Evolutionary conservation across 805 yeast species (phyloP), one percentile per base, ranked within the genome.

Genomic region (Zygoascus tannicola): DNA sequence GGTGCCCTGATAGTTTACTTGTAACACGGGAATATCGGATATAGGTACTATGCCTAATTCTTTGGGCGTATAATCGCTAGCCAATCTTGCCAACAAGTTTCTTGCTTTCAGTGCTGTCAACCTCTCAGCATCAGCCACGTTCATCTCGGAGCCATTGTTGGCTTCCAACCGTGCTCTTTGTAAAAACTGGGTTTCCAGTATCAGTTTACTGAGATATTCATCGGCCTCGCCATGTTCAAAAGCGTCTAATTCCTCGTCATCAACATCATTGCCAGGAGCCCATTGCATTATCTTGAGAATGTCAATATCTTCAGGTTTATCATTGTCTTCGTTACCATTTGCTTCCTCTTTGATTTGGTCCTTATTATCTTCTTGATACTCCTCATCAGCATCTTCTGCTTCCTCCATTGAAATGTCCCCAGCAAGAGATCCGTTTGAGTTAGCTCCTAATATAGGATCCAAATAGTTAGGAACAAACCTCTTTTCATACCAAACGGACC

Each of bases 1-100:
- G 1, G 81, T 72, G 38, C 97, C 97, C 32, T 74, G 65, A 56
- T 85, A 87, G 51, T 80, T 85, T 20, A 79, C 74, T 57, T 78
- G 78, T 45, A 83, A 69, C 0, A 83, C 80, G 0, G 95, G 94
- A 38, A 88, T 59, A 22, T 59, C 45, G 14, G 55, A 40, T n/a
- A 62, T 55, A 3, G 50, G 45, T 26, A 45, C 40, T 33, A 60
- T 40, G 12, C 44, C 48, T 19, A 56, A 47, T 7, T 45, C 52
- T n/a, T 42, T 43, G 4, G 58, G 56, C 7, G 46, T 55, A 44
- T 26, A 65, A 49, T 34, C 70, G 52, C 55, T 49, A 53, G 70
- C 46, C 44, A 75, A 65, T 36, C 74, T 68, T 12, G 71, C 65
- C 45, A 81, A 52, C 23, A 63, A 28, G 43, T 62, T 63, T 38